phyloP scores from a whole-genome alignment of 2,329 filamentous ascomycete species.

The Sporothrix protearum region DNA sequence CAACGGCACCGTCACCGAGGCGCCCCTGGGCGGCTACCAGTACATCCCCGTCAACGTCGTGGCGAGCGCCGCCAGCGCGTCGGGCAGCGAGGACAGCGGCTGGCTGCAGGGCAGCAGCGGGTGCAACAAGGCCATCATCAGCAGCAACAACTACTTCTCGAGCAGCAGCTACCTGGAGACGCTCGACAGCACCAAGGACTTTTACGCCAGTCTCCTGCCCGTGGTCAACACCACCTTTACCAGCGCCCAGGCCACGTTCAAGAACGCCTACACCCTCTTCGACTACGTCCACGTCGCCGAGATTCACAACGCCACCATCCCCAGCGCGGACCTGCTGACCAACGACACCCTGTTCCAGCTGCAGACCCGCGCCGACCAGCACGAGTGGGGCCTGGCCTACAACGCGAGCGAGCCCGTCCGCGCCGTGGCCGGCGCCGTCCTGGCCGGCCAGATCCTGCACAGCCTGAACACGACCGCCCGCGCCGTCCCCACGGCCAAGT shows the following conservation, averaged over 20 bases:
- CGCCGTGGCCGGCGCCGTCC: conserved; percentile 55
- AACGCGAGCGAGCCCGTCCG: conserved; percentile 66
- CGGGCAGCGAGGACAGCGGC: conserved; percentile 52
- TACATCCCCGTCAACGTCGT: conserved; percentile 70
- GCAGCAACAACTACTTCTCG: conserved; percentile 53
- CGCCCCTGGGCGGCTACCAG: conserved; percentile 77
- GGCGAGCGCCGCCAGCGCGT: conserved; percentile 50
- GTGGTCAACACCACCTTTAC: conserved; percentile 53
- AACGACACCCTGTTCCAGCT: conserved; percentile 58
- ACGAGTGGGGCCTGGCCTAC: conserved; percentile 81
- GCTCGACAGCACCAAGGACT: conserved; percentile 54
- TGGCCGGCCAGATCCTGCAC: conserved; percentile 54
- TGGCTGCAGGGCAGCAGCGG: conserved; percentile 59
- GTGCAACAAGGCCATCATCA: conserved; percentile 53
- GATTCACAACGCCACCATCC: conserved; percentile 60
- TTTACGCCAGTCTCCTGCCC: conserved; percentile 53
- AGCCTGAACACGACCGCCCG: conserved; percentile 51
- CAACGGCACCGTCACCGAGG: conserved; percentile 63
- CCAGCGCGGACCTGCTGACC: conserved; percentile 57
- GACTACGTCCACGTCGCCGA: conserved; percentile 58
- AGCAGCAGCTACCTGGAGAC: conserved; percentile 46
- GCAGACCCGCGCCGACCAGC: conserved; percentile 68
- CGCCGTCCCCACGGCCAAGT: conserved; percentile 31
- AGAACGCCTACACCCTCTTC: conserved; percentile 61
- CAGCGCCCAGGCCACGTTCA: conserved; percentile 47